Evolutionary conservation across 495 filamentous ascomycete species (phyloP), one percentile per base, ranked within the genome.

Genomic region (Collariella sp.): DNA sequence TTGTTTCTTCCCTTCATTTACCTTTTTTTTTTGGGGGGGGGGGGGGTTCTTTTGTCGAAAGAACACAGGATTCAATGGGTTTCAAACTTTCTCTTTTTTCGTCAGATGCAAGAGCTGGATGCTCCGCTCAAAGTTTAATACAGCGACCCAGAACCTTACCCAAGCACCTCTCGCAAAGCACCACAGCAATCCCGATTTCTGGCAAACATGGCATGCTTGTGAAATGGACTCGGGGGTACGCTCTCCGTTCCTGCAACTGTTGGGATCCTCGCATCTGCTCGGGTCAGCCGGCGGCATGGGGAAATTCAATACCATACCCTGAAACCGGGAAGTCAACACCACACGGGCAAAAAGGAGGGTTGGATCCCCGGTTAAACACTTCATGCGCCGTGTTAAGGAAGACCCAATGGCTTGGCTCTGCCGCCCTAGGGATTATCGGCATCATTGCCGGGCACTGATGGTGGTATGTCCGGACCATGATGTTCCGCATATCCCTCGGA

Each of bases 381-480:
- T 44, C 49, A 39, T 40, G 40, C 13, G 50, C 34, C n/a, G 31
- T 13, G 18, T 38, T 29, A 49, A 50, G 19, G 22, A 35, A 26
- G 29, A 49, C 56, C 59, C 54, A 62, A 48, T 56, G 20, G 51
- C 62, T 65, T 65, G 62, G 62, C 62, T 58, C 51, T 46, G 20
- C 54, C 59, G 52, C 46, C 38, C 47, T 50, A 34, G 59, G 62
- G 20, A 40, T 20, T 58, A 36, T 60, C 59, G 62, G 62, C 53
- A 60, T 50, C 50, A 54, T 50, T 57, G 48, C 62, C 59, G 62
- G 51, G 16, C 22, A 38, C 24, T n/a, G 22, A 13, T 11, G 19
- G 44, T 44, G 39, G 35, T 31, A 43, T 16, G 4, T 3, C 44
- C 62, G 62, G 62, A 65, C 39, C 52, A 1, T 46, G 0, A 56